A percentile compares a stretch with the other conserved stretches of the same genome.
These are phyloP conservation scores for Davidsoniella neocaledoniae DNA, from an alignment of 2,329 filamentous ascomycete species.

Conservation along the genomic window DNA sequence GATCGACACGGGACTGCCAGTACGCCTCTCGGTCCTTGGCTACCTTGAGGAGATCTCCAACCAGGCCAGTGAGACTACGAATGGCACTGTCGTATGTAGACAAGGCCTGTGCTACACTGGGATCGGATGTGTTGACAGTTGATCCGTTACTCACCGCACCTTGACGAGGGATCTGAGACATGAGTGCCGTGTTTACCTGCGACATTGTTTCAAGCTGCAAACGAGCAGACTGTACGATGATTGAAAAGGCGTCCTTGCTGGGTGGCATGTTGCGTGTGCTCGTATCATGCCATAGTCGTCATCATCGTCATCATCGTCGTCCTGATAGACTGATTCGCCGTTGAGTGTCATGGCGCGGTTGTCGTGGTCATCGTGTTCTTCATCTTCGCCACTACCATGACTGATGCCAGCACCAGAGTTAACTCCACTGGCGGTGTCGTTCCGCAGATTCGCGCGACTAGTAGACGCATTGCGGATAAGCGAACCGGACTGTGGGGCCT, in stretches of 20 bases:
- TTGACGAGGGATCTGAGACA: conserved; percentile 34
- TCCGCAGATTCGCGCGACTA: conserved; percentile 3
- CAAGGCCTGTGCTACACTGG: conserved; percentile 59
- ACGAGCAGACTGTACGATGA: conserved; percentile 88
- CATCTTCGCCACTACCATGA: conserved; percentile 32
- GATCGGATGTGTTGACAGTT: conserved; percentile 44
- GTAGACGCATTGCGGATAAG: conserved; percentile 16
- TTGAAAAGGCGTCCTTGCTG: conserved; percentile 88
- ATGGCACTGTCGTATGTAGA: conserved; percentile 80
- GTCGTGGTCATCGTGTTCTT: conserved; percentile 30
- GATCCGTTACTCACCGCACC: conserved; percentile 22
- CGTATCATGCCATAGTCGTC: conserved; percentile 60
- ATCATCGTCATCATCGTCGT: conserved; percentile 44
- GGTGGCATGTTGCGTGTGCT: conserved; percentile 60
- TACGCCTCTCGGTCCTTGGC: conserved; percentile 87
- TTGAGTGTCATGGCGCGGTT: conserved; percentile 22
- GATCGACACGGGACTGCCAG: conserved; percentile 89
- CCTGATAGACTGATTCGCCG: conserved; percentile 22
- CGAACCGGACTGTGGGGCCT: neutral
- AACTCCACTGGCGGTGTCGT: conserved; percentile 14
- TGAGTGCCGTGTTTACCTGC: conserved; percentile 71
- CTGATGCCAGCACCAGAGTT: conserved; percentile 25
- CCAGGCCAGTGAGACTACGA: conserved; percentile 65
- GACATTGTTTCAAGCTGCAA: conserved; percentile 82
- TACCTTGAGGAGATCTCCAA: conserved; percentile 79